These are phyloP conservation scores for Andrographis paniculata DNA, from an alignment of 305 asterid genomes.

Conservation along the genomic window DNA sequence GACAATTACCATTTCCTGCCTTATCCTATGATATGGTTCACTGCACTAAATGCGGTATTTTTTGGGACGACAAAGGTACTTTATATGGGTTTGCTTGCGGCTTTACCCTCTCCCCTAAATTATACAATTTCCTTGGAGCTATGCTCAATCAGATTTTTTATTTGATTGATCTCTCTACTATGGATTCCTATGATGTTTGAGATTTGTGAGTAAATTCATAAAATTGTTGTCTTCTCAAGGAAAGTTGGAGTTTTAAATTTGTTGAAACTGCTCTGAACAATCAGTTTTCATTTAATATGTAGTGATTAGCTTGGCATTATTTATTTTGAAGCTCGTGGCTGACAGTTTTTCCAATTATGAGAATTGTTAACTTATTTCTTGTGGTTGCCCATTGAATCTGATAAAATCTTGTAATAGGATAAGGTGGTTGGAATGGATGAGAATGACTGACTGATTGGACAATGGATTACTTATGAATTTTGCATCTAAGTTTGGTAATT, in stretches of 20 bases:
- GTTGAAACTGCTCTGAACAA: background rate
- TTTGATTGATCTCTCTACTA: slow-evolving; percentile 2
- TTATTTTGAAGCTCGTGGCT: background rate
- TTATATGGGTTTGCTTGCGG: slow-evolving; percentile 9
- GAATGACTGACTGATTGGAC: too few species aligned
- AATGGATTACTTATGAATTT: too few species aligned
- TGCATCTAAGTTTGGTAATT: too few species aligned
- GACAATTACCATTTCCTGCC: slow-evolving; percentile 87
- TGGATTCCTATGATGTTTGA: slow-evolving; percentile 7
- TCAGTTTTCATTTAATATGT: slow-evolving; percentile 1
- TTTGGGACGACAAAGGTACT: slow-evolving; percentile 89
- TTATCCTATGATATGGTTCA: slow-evolving; percentile 94
- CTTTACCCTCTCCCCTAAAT: slow-evolving; percentile 9
- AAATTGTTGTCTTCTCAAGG: background rate
- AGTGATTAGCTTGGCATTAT: too few species aligned
- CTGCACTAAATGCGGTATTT: slow-evolving; percentile 89
- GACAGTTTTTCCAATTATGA: too few species aligned
- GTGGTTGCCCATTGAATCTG: too few species aligned
- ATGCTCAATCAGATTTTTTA: slow-evolving; percentile 1
- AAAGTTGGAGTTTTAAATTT: slow-evolving; percentile 4
- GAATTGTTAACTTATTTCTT: background rate
- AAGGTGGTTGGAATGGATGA: too few species aligned
- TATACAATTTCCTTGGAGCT: slow-evolving; percentile 5
- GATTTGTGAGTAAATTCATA: slow-evolving; percentile 1
- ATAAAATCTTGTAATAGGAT: too few species aligned